Conservation (phyloP, 441 rosid genomes). For the Kokia cookei region DNA sequence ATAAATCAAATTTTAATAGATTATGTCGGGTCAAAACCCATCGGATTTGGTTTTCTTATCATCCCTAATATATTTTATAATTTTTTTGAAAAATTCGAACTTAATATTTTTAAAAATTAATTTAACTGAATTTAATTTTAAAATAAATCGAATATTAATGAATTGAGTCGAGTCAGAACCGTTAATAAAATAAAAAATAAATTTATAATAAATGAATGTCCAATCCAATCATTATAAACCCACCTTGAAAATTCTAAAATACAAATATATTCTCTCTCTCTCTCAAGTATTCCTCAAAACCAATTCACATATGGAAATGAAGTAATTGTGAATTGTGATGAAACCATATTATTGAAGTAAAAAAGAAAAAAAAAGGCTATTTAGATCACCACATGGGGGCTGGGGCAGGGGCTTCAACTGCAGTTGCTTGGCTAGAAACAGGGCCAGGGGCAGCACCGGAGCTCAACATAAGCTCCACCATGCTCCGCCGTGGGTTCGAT, state of each 20-base stretch:
- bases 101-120: too few species aligned
- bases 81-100: too few species aligned
- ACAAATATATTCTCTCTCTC: neutral
- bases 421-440: neutral
- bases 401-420: neutral
- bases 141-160: too few species aligned
- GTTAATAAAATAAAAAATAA: too few species aligned
- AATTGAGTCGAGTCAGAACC: too few species aligned
- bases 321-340: neutral
- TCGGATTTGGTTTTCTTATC: too few species aligned
- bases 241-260: neutral
- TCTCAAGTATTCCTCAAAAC: neutral
- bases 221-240: neutral
- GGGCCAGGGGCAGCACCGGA: slow-evolving; percentile 53
- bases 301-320: neutral
- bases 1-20: too few species aligned
- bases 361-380: neutral
- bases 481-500: slow-evolving; percentile 59
- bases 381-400: neutral
- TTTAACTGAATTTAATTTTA: too few species aligned
- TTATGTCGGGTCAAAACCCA: too few species aligned
- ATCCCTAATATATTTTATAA: too few species aligned
- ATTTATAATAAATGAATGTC: neutral
- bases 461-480: slow-evolving; percentile 56
- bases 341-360: neutral